Percentiles rank a stretch among this genome's conserved stretches.
Conservation (phyloP, 1,284 basidiomycete genomes). For the Microbotryomycetes sp. region DNA sequence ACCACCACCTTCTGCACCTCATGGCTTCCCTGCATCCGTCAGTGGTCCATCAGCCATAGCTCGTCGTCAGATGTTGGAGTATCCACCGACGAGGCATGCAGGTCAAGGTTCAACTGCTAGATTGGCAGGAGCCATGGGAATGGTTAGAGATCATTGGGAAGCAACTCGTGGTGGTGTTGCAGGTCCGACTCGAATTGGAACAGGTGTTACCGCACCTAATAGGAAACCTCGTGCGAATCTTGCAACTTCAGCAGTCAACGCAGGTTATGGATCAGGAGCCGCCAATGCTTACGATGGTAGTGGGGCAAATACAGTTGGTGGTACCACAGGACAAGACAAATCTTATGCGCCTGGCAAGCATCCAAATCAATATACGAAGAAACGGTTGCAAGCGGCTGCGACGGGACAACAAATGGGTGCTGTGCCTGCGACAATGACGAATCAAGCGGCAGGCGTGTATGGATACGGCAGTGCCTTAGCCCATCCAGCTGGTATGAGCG, state of each 20-base stretch:
- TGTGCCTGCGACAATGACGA: background rate
- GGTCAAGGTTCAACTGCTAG: constrained; percentile 9
- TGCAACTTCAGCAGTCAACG: background rate
- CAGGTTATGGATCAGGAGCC: constrained; percentile 10
- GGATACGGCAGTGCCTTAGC: background rate
- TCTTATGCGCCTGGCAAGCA: constrained; percentile 19
- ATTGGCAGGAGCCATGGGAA: constrained; percentile 10
- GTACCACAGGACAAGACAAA: no score
- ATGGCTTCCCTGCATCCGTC: constrained; percentile 32
- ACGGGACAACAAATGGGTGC: background rate
- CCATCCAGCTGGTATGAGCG: constrained; percentile 25
- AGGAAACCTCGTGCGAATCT: background rate
- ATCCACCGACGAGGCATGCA: constrained; percentile 13
- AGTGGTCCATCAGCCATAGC: constrained; percentile 18
- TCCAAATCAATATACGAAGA: constrained; percentile 36
- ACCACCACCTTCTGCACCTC: constrained; percentile 34
- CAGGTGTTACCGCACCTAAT: background rate
- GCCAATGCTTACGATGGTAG: constrained; percentile 14
- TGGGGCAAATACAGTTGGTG: no score
- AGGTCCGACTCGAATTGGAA: background rate
- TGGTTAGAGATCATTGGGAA: constrained; percentile 24
- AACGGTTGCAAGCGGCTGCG: constrained; percentile 12
- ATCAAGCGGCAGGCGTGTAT: constrained; percentile 14
- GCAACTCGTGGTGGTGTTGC: constrained; percentile 8
- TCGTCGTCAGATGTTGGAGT: constrained; percentile 25